These are phyloP conservation scores for Thermomucor indicae-seudaticae DNA, from an alignment of 371 early-diverging fungal genomes.

Conservation along the genomic window DNA sequence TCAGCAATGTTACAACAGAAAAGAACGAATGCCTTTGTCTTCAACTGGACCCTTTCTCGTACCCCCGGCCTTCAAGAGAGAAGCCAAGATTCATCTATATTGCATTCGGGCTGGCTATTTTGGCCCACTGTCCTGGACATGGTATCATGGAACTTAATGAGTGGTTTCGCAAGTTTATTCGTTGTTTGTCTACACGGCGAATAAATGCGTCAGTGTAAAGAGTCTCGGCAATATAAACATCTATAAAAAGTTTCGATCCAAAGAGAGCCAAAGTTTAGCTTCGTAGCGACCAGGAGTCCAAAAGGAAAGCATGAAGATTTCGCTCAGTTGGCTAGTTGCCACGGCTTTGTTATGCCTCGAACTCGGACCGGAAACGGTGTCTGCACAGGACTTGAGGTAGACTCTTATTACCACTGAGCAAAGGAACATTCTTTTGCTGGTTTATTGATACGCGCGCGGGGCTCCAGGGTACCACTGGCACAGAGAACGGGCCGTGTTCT, in stretches of 20 bases:
- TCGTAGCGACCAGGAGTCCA: background rate
- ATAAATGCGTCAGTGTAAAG: background rate
- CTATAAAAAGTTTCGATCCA: background rate
- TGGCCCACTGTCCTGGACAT: background rate
- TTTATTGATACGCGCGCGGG: too few species aligned
- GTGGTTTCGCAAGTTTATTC: background rate
- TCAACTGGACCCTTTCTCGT: too few species aligned
- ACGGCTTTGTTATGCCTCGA: background rate
- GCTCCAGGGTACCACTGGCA: conserved; percentile 22
- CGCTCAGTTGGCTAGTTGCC: background rate
- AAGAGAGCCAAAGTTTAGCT: background rate
- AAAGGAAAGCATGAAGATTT: background rate
- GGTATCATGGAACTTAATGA: background rate
- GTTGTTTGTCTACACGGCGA: background rate
- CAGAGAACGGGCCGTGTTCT: conserved; percentile 16
- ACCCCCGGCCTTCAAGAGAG: too few species aligned
- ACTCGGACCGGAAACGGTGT: background rate
- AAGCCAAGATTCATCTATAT: background rate
- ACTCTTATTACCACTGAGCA: background rate
- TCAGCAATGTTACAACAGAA: background rate
- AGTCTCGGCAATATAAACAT: background rate
- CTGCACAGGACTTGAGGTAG: background rate
- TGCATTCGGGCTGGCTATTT: background rate
- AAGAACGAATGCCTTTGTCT: background rate
- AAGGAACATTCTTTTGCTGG: background rate